These are phyloP conservation scores for Trichosporon ovoides DNA, from an alignment of 1,284 basidiomycete genomes.

Conservation along the genomic window DNA sequence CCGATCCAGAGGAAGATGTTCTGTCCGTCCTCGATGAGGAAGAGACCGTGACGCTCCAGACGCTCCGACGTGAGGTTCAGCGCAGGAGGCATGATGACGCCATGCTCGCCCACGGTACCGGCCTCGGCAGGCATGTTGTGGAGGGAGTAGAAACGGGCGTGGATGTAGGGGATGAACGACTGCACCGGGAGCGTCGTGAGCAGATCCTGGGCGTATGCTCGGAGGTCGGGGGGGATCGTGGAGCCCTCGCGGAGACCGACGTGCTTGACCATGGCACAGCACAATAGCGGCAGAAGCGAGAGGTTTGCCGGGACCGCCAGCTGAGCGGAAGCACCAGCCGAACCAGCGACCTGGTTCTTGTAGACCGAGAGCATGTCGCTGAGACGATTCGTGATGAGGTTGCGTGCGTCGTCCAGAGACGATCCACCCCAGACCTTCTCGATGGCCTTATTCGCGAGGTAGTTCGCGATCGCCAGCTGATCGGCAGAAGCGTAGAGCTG, in stretches of 20 bases:
- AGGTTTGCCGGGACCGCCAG: conserved; percentile 86
- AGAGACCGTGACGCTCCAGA: conserved; percentile 90
- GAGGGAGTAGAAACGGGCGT: conserved; percentile 90
- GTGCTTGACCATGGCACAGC: conserved; percentile 89
- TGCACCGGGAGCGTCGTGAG: conserved; percentile 88
- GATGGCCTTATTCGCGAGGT: conserved; percentile 94
- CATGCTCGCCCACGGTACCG: conserved; percentile 43
- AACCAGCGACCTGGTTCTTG: conserved; percentile 94
- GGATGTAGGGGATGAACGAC: conserved; percentile 84
- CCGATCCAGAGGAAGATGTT: conserved; percentile 98
- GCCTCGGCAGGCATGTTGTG: conserved; percentile 73
- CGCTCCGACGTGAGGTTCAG: conserved; percentile 89
- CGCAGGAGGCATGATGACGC: conserved; percentile 51
- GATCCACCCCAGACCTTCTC: conserved; percentile 78
- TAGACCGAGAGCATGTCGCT: conserved; percentile 87
- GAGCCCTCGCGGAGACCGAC: conserved; percentile 91
- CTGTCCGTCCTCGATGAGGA: conserved; percentile 95
- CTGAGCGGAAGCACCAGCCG: conserved; percentile 88
- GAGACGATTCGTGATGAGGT: conserved; percentile 82
- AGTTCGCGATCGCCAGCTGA: conserved; percentile 82
- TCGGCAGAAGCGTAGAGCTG: conserved; percentile 95
- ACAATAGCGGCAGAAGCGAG: conserved; percentile 85
- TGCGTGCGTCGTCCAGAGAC: conserved; percentile 81
- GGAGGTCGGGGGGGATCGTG: conserved; percentile 91
- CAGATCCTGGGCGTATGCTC: conserved; percentile 90